Percentiles rank a stretch among this genome's conserved stretches.
phyloP scores from a whole-genome alignment of 305 asterid species.

The Lippia alba region DNA sequence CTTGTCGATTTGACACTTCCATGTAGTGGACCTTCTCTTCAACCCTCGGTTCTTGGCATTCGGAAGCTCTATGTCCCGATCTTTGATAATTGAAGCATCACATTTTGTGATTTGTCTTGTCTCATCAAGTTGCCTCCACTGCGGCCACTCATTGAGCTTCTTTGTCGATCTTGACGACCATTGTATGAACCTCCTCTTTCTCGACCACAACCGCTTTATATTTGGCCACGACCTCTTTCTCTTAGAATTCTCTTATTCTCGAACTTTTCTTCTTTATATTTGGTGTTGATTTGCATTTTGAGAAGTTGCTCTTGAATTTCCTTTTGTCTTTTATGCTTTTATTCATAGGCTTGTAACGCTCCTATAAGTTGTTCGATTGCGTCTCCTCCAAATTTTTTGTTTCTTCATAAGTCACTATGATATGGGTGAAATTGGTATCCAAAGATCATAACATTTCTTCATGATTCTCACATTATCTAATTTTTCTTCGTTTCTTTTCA shows the following conservation, averaged over 20 bases:
- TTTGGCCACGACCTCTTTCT: too few species aligned
- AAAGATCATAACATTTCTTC: too few species aligned
- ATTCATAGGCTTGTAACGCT: too few species aligned
- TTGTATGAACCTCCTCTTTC: background rate
- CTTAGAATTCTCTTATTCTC: background rate
- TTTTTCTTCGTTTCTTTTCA: background rate
- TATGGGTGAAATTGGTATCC: too few species aligned
- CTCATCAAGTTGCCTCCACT: background rate
- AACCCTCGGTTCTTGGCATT: background rate
- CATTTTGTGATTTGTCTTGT: background rate
- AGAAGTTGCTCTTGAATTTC: background rate
- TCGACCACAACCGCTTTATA: background rate
- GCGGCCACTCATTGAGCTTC: background rate
- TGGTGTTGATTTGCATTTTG: background rate
- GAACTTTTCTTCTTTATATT: background rate
- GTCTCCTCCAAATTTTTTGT: too few species aligned
- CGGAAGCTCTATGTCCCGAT: background rate
- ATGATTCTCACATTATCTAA: too few species aligned
- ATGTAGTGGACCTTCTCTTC: background rate
- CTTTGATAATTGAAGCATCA: background rate
- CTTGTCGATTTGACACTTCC: background rate
- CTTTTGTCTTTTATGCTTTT: background rate
- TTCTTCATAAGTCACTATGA: too few species aligned
- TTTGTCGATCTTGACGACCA: background rate
- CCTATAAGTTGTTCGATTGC: background rate